phyloP scores from a whole-genome alignment of 2,329 filamentous ascomycete genomes.

The Hymenoscyphus infarciens region DNA sequence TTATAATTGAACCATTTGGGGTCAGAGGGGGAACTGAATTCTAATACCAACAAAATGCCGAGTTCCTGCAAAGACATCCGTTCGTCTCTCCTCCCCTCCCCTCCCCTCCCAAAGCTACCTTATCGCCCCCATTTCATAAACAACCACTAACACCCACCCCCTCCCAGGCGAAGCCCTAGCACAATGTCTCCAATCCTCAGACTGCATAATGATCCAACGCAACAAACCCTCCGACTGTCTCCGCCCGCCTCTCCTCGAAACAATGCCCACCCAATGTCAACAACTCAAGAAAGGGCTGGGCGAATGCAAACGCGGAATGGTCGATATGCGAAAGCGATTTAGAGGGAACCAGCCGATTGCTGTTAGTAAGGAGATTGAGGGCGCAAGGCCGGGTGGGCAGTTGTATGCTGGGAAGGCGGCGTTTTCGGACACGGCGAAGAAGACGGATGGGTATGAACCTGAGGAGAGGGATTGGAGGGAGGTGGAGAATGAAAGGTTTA shows the following conservation, averaged over 20 bases:
- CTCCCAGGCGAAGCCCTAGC: conserved; percentile 82
- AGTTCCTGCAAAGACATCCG: conserved; percentile 96
- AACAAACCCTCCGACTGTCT: conserved; percentile 86
- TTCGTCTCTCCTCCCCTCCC: conserved; percentile 46
- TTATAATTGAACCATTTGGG: not conserved
- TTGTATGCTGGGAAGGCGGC: conserved; percentile 76
- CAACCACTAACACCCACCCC: conserved; percentile 11
- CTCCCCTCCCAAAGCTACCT: not conserved
- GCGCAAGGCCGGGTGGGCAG: conserved; percentile 53
- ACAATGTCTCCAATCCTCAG: conserved; percentile 90
- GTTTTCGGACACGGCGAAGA: conserved; percentile 60
- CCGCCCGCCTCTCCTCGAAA: conserved; percentile 73
- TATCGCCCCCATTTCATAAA: not conserved
- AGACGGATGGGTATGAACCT: conserved; percentile 65
- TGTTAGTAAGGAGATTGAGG: conserved; percentile 58
- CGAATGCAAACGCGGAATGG: conserved; percentile 92
- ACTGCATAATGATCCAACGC: conserved; percentile 92
- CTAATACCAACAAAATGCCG: conserved; percentile 59
- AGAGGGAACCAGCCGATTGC: conserved; percentile 85
- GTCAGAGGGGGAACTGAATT: not conserved
- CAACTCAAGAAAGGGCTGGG: conserved; percentile 90
- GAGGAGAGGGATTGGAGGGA: conserved; percentile 60
- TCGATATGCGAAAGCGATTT: conserved; percentile 99
- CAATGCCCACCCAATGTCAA: conserved; percentile 82
- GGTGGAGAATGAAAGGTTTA: conserved; percentile 60